These are phyloP conservation scores for Scheffersomyces segobiensis DNA, from an alignment of 1,139 yeast genomes.

Conservation along the genomic window DNA sequence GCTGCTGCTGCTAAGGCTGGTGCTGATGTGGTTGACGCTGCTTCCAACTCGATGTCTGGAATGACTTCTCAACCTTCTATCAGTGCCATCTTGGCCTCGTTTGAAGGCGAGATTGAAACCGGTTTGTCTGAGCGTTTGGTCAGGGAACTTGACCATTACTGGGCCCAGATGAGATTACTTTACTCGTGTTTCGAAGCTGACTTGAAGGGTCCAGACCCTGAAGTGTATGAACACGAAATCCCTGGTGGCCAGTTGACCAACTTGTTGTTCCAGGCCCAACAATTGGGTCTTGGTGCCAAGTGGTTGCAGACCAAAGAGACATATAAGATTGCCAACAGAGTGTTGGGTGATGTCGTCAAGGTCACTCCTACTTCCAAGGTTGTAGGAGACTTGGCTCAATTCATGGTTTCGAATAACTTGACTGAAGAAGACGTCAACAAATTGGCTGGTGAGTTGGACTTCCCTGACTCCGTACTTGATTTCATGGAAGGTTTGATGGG, in stretches of 20 bases:
- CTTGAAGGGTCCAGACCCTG: constrained; percentile 99
- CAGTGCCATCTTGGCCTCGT: constrained; percentile 86
- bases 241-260: constrained; percentile 99
- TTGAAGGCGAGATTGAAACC: constrained; percentile 82
- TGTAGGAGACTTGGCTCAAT: constrained; percentile 98
- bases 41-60: constrained; percentile 96
- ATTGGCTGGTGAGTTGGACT: constrained; percentile 86
- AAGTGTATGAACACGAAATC: constrained; percentile 95
- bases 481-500: constrained; percentile 99
- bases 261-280: constrained; percentile 97
- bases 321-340: constrained; percentile 82
- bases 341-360: constrained; percentile 94
- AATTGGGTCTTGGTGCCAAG: constrained; percentile 93
- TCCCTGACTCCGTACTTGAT: constrained; percentile 97
- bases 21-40: constrained; percentile 97
- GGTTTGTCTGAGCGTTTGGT: constrained; percentile 69
- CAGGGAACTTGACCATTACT: constrained; percentile 85
- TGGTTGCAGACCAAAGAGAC: constrained; percentile 96
- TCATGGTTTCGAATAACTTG: constrained; percentile 94
- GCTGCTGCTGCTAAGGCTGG: constrained; percentile 93
- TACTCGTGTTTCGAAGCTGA: constrained; percentile 98
- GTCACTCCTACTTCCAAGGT: constrained; percentile 99
- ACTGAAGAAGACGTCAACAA: constrained; percentile 80
- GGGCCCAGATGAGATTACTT: constrained; percentile 98
- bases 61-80: constrained; percentile 98